Evolutionary conservation across 129 eudicot species (phyloP), one percentile per base, ranked within the genome.

Genomic region (Logfia minima): DNA sequence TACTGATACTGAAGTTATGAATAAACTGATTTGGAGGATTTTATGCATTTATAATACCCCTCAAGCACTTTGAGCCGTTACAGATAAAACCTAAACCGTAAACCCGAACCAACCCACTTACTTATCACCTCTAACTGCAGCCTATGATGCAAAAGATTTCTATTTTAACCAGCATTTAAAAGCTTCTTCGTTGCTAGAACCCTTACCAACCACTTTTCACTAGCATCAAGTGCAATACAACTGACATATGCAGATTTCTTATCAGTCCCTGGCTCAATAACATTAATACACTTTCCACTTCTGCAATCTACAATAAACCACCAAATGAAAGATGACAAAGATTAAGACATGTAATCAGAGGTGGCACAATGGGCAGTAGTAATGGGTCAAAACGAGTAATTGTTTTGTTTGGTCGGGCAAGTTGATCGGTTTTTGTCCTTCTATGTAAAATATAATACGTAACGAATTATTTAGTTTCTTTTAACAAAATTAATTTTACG

Each of bases 141-240:
- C 9, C 23, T 77, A 14, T 37, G 17, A 68, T 68, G 29, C 45
- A 34, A 53, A 34, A 37, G 18, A 14, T 52, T 28, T 18, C 35
- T 21, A 22, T 56, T 61, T 6, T 18, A 26, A 19, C 62, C 62
- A 19, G 22, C 28, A 24, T 19, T 62, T 39, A 32, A 77, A 23
- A 56, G 53, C 70, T 31, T 24, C 13, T 32, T 75, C 14, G 59
- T 24, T 45, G 75, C 85, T 65, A 55, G n/a, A 74, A 26, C 70
- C 67, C 97, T 84, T 91, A 94, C 98, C 99, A 95, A 82, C 99
- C 99, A 95, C 83, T 94, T 95, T 83, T 89, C 99, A 85, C 89
- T 95, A 58, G 90, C 84, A 88, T 95, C 99, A 80, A 91, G 97
- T 69, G 96, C 90, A 86, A 95, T 86, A 80, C 99, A 90, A 75